These are phyloP conservation scores for Exophiala spinifera DNA, from an alignment of 2,329 filamentous ascomycete genomes.

Conservation along the genomic window DNA sequence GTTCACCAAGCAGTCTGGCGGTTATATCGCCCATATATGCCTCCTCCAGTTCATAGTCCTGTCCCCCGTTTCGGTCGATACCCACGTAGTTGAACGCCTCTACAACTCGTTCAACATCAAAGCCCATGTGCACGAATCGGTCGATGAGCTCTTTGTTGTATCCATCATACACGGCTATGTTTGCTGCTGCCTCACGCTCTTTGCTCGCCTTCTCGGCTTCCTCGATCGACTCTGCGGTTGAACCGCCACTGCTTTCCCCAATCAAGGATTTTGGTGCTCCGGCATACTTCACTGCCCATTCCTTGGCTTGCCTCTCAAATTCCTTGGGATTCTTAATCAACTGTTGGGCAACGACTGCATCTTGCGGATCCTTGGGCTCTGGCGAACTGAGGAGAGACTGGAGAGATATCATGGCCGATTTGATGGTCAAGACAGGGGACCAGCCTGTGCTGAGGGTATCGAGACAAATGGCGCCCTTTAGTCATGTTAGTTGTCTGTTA, in stretches of 20 bases:
- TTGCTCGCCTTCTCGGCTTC: slow-evolving; percentile 50
- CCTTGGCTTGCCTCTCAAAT: slow-evolving; percentile 77
- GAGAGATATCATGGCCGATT: slow-evolving; percentile 87
- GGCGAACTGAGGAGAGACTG: slow-evolving; percentile 90
- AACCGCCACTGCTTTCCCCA: slow-evolving; percentile 53
- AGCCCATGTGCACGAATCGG: slow-evolving; percentile 86
- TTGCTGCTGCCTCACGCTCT: slow-evolving; percentile 51
- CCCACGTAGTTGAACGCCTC: slow-evolving; percentile 77
- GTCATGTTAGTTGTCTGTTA: slow-evolving; percentile 7
- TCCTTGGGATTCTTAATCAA: slow-evolving; percentile 72
- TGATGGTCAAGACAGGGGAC: slow-evolving; percentile 96
- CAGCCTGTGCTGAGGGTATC: slow-evolving; percentile 86
- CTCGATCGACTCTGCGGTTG: slow-evolving; percentile 53
- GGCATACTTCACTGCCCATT: slow-evolving; percentile 85
- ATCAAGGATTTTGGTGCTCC: slow-evolving; percentile 63
- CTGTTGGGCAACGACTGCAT: slow-evolving; percentile 92
- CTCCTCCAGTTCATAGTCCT: slow-evolving; percentile 83
- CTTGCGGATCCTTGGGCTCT: slow-evolving; percentile 94
- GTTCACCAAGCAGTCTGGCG: slow-evolving; percentile 76
- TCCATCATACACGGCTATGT: slow-evolving; percentile 68
- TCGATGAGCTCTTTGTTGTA: slow-evolving; percentile 83
- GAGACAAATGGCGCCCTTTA: slow-evolving; percentile 89
- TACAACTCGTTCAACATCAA: slow-evolving; percentile 81
- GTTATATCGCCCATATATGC: slow-evolving; percentile 89
- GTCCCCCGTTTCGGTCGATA: slow-evolving; percentile 72